Percentiles rank a stretch among this genome's conserved stretches.
phyloP scores from a whole-genome alignment of 768 basidiomycete species.

The Lactarius deliciosus region DNA sequence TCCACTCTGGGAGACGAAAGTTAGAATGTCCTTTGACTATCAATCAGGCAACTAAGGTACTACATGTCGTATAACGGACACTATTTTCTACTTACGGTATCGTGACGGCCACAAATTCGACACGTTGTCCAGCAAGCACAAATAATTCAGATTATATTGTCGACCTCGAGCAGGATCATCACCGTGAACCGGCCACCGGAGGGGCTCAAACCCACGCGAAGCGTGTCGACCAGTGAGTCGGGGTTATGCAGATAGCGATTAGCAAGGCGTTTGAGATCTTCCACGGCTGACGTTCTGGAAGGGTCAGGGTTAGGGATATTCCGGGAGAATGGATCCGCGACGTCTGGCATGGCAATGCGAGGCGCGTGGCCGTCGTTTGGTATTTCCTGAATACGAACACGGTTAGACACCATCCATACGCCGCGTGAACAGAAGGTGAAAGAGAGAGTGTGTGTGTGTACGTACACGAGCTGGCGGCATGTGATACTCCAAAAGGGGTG shows the following conservation, averaged over 20 bases:
- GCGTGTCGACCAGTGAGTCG: neutral
- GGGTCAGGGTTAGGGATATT: neutral
- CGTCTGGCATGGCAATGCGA: neutral
- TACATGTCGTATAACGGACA: neutral
- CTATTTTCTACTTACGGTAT: neutral
- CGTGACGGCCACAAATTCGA: neutral
- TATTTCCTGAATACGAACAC: neutral
- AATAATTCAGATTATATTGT: neutral
- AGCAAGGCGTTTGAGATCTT: neutral
- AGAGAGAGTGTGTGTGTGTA: neutral
- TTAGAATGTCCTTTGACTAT: neutral
- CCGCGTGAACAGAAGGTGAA: neutral
- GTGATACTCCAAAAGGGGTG: neutral
- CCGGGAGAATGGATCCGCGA: neutral
- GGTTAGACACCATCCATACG: neutral
- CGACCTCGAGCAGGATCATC: neutral
- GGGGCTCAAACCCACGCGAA: neutral
- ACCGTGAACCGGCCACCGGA: neutral
- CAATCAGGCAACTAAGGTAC: neutral
- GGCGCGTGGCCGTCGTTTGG: neutral
- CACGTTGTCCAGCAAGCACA: neutral
- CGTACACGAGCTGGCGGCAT: neutral
- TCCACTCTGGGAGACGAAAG: no score
- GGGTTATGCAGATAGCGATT: neutral
- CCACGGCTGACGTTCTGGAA: neutral